Base-by-base conservation (phyloP, 2,329 filamentous ascomycete species). In the Colletotrichum tamarilloi region DNA sequence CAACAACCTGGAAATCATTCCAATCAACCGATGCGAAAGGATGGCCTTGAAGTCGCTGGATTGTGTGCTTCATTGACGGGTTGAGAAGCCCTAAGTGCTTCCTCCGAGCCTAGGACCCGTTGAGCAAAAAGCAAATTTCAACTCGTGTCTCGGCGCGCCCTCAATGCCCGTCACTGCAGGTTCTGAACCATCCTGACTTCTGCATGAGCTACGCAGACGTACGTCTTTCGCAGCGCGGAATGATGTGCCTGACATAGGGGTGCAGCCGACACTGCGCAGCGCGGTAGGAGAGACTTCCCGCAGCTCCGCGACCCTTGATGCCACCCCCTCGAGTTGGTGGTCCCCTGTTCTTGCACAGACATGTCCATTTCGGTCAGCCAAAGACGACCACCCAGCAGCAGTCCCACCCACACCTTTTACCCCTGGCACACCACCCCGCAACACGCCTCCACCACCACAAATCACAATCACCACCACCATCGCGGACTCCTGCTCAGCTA, bases 221-320 rank as follows among this genome's bases (percentile, higher is more conserved):
- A 72, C 24, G 26, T 66, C 38, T 62, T 24, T 38, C 42, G 42
- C 49, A 28, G 42, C 30, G n/a, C 62, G 56, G 62, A 30, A 30
- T 16, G 46, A 62, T 62, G 70, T 70, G 56, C 67, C 70, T 73
- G 66, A 35, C 70, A 70, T 60, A 65, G 60, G 66, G 69, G 66
- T 59, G 53, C 62, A 55, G 49, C 62, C 49, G 62, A 65, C 62
- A 66, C 55, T 62, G 35, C 52, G 52, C 59, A 64, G 53, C 12
- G 53, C 67, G 62, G 67, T 14, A 72, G 69, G 69, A 69, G 52
- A 62, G 26, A 62, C 70, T 69, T 64, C 66, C 70, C 70, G 67
- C 35, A 38, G 67, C 70, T 70, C 67, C 67, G 67, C 67, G 67
- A 65, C 55, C 70, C 70, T 42, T 73, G 67, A 49, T 22, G 67